A percentile compares a stretch with the other conserved stretches of the same genome.
Evolutionary conservation across 768 basidiomycete species (phyloP).

Genomic region (Porphyrellus cyaneotinctus): DNA sequence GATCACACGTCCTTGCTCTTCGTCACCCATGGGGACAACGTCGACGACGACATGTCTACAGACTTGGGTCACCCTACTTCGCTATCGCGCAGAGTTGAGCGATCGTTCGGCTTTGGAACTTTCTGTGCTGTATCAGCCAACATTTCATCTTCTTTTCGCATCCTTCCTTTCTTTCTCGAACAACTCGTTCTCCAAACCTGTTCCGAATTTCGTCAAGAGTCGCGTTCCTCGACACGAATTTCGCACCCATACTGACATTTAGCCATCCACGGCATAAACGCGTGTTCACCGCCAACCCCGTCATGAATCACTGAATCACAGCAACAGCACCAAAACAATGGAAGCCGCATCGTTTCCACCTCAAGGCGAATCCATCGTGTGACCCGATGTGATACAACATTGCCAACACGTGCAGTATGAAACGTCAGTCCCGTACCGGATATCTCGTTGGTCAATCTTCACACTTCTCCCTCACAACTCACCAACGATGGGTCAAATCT

Average conservation of each 20-base stretch:
- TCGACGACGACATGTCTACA: neutral
- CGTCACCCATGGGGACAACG: no score
- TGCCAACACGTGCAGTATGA: slow-evolving; percentile 26
- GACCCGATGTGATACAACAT: slow-evolving; percentile 27
- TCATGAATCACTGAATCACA: slow-evolving; percentile 19
- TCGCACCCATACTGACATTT: neutral
- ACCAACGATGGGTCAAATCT: slow-evolving; percentile 28
- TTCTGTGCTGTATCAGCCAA: slow-evolving; percentile 16
- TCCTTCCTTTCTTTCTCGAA: slow-evolving; percentile 14
- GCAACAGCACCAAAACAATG: slow-evolving; percentile 12
- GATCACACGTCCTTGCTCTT: slow-evolving; percentile 13
- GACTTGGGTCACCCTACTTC: no score
- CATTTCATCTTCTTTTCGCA: neutral
- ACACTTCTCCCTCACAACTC: slow-evolving; percentile 13
- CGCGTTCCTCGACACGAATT: slow-evolving; percentile 1
- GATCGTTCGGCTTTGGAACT: slow-evolving; percentile 14
- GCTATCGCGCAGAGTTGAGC: neutral
- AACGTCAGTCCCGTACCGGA: slow-evolving; percentile 25
- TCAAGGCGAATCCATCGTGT: slow-evolving; percentile 26
- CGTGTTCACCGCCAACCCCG: slow-evolving; percentile 17
- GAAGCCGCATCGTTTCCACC: slow-evolving; percentile 25
- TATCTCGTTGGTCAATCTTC: slow-evolving; percentile 23
- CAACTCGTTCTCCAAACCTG: neutral
- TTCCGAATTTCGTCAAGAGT: slow-evolving; percentile 9
- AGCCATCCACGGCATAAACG: slow-evolving; percentile 15